Base-by-base conservation (phyloP, 441 rosid species). In the Pelargonium fulgidum region DNA sequence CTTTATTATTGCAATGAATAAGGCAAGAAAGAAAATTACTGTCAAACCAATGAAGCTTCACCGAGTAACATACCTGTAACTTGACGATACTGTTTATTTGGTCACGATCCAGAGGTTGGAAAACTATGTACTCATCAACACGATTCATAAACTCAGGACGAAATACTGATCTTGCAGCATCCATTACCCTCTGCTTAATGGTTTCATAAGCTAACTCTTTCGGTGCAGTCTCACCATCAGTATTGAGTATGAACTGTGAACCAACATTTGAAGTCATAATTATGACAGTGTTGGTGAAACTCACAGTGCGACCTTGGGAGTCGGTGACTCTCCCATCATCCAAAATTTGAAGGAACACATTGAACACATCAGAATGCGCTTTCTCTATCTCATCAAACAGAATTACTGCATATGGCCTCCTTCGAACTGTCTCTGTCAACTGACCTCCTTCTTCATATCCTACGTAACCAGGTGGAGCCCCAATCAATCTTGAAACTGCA, bases 361-460 rank as follows among this genome's bases (percentile, higher is more conserved):
- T 92, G 82, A 94, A 94, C 68, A 94, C 99, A 75, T 94, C 99
- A 0, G 99, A 96, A 72, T 94, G 98, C 7, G 99, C 99, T 81
- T 94, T 94, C 78, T 94, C 99, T 7, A 94, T 92, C 83, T 94
- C 99, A 44, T 94, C 99, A 67, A 92, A 92, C 64, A 94, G 88
- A 4, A 94, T 93, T 0, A 94, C 94, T 2, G 93, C 90, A 75
- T 90, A 92, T 0, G 98, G 99, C 68, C 96, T 89, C 10, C 98
- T 96, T 62, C 99, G 80, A 71, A 94, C 99, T 17, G 97, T 96
- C 81, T 94, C 99, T 0, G 99, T 94, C 69, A 92, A 74, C 84
- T 92, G 98, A 67, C 99, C 99, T 67, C 99, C 99, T 75, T 92
- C 98, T 0, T 97, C 87, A 76, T 94, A 92, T 58, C 99, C 99